Percentiles rank a stretch among this genome's conserved stretches.
phyloP scores from a whole-genome alignment of 768 basidiomycete genomes.

The Hemileccinum rubropunctum region DNA sequence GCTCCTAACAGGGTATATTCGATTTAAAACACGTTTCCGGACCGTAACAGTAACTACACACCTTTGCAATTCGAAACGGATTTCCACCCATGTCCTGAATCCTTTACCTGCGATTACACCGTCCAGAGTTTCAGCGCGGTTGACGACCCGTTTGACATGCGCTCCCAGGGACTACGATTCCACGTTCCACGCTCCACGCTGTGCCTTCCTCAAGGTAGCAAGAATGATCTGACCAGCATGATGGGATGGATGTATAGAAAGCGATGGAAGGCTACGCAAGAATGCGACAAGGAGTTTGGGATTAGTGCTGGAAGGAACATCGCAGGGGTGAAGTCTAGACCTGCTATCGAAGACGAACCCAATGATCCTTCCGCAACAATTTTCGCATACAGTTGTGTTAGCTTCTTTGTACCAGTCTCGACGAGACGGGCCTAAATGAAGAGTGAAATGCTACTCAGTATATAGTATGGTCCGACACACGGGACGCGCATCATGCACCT shows the following conservation, averaged over 20 bases:
- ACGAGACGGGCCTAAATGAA: slow-evolving; percentile 58
- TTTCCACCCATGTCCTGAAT: slow-evolving; percentile 70
- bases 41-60: slow-evolving; percentile 26
- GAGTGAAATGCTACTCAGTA: not conserved
- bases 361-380: slow-evolving; percentile 82
- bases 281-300: slow-evolving; percentile 66
- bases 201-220: slow-evolving; percentile 68
- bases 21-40: slow-evolving; percentile 38
- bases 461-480: not conserved
- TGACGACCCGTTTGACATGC: slow-evolving; percentile 65
- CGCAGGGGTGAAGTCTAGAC: slow-evolving; percentile 50
- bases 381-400: slow-evolving; percentile 81
- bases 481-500: slow-evolving; percentile 43
- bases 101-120: slow-evolving; percentile 65
- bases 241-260: slow-evolving; percentile 80
- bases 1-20: slow-evolving; percentile 65
- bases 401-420: slow-evolving; percentile 81
- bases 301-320: slow-evolving; percentile 54
- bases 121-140: slow-evolving; percentile 68
- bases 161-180: slow-evolving; percentile 69
- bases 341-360: slow-evolving; percentile 63
- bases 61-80: slow-evolving; percentile 65
- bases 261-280: slow-evolving; percentile 69
- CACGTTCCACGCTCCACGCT: slow-evolving; percentile 77
- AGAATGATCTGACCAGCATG: slow-evolving; percentile 67